phyloP scores from a whole-genome alignment of 2,329 filamentous ascomycete species.

The Hymenoscyphus salicellus region DNA sequence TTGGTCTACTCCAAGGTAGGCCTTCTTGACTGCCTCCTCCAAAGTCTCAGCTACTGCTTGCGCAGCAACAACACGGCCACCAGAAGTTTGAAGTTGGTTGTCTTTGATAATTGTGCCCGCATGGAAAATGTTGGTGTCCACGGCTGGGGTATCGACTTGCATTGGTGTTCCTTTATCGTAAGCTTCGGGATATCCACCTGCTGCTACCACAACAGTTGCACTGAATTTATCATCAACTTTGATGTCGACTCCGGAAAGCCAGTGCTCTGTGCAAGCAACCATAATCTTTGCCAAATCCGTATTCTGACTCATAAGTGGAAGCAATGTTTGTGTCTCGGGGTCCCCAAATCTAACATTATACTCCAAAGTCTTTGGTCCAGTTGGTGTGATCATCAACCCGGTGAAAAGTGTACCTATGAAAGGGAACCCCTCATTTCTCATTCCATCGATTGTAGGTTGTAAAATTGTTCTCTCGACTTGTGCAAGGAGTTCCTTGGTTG shows the following conservation, averaged over 20 bases:
- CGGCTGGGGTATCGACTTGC: constrained; percentile 45
- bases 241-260: constrained; percentile 66
- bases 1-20: constrained; percentile 61
- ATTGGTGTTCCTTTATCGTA: constrained; percentile 76
- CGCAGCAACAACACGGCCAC: constrained; percentile 91
- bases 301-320: constrained; percentile 72
- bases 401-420: constrained; percentile 79
- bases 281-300: constrained; percentile 86
- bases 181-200: constrained; percentile 82
- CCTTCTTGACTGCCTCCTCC: constrained; percentile 77
- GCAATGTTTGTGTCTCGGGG: constrained; percentile 83
- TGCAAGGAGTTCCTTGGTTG: constrained; percentile 68
- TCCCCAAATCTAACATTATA: constrained; percentile 94
- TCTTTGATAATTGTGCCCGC: constrained; percentile 74
- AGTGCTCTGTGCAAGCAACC: constrained; percentile 76
- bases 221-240: constrained; percentile 69
- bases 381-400: constrained; percentile 86
- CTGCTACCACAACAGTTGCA: constrained; percentile 89
- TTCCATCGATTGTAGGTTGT: constrained; percentile 84
- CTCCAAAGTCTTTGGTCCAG: constrained; percentile 79
- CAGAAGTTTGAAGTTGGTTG: constrained; percentile 68
- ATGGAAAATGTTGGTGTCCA: constrained; percentile 77
- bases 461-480: constrained; percentile 78
- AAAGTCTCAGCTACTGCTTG: constrained; percentile 75
- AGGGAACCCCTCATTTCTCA: constrained; percentile 74